Evolutionary conservation across 345 rosid species (phyloP).

Genomic region (Eucalyptus paniculata): DNA sequence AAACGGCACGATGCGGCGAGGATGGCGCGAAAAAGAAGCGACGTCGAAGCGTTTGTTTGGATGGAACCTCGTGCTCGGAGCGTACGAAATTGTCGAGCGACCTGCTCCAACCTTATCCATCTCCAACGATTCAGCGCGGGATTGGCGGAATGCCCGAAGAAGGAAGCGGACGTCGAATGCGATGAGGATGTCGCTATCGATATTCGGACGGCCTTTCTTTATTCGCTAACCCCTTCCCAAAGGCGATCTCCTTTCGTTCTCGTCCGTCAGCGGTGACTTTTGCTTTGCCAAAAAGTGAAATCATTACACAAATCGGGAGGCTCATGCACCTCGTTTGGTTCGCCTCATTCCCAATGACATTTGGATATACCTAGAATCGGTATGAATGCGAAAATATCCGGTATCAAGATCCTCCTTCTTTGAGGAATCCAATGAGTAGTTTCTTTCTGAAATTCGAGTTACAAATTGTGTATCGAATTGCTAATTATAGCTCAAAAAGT

Average conservation of each 20-base stretch:
- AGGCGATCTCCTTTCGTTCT: neutral
- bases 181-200: neutral
- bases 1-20: neutral
- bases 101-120: neutral
- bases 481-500: neutral
- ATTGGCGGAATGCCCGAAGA: neutral
- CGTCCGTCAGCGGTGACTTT: neutral
- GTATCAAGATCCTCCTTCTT: neutral
- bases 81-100: neutral
- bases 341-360: neutral
- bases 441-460: neutral
- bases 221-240: neutral
- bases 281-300: neutral
- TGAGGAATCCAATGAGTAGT: neutral
- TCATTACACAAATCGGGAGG: neutral
- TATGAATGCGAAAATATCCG: neutral
- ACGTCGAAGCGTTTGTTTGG: neutral
- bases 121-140: neutral
- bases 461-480: accelerated
- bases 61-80: neutral
- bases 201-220: neutral
- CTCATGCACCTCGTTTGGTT: neutral
- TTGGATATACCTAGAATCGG: no score
- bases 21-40: neutral
- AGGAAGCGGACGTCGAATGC: neutral